Base-by-base conservation (phyloP, 2,329 filamentous ascomycete genomes). In the Decorospora gaudefroyi region DNA sequence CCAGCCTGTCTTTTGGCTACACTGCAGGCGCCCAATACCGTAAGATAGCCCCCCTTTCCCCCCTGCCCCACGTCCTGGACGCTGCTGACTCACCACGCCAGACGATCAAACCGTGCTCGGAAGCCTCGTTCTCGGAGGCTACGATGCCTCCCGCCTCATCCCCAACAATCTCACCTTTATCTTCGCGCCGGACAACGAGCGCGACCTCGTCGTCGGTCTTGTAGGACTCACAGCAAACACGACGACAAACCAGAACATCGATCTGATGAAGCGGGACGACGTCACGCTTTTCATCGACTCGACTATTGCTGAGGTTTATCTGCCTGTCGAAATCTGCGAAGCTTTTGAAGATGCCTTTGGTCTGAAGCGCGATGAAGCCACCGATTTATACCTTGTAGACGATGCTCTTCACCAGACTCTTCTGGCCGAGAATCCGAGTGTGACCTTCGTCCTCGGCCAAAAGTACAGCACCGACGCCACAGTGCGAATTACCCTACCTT, bases 11-110 rank as follows among this genome's bases (percentile, higher is more conserved):
- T 28, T 90, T 87, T 63, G 86, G 84, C 37, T 90, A 85, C 65
- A 90, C 87, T 3, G 86, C 86, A 27, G 87, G 87, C 11, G 85
- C 85, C n/a, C 78, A 79, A 49, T 90, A 90, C 61, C 78, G 84
- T 84, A 72, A 65, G 79, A 69, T 18, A 10, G 23, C 12, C 12
- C 13, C 23, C 6, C 15, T 7, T 13, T 19, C 7, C 10, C 19
- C 12, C 4, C n/a, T 29, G 10, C 8, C n/a, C n/a, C n/a, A n/a
- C n/a, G n/a, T n/a, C n/a, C n/a, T n/a, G n/a, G n/a, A 30, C 11
- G 16, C 16, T 8, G 7, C 49, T 39, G 50, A 53, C 40, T 50
- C 37, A 46, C 38, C 23, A 19, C 65, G 32, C 18, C 31, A 72
- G 69, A 59, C 18, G 61, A 58, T 33, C 57, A 62, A 10, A 65